Evolutionary conservation across 176 grass and related monocot genomes (phyloP), one percentile per base, ranked within the genome.

Genomic region (Triticum monococcum): DNA sequence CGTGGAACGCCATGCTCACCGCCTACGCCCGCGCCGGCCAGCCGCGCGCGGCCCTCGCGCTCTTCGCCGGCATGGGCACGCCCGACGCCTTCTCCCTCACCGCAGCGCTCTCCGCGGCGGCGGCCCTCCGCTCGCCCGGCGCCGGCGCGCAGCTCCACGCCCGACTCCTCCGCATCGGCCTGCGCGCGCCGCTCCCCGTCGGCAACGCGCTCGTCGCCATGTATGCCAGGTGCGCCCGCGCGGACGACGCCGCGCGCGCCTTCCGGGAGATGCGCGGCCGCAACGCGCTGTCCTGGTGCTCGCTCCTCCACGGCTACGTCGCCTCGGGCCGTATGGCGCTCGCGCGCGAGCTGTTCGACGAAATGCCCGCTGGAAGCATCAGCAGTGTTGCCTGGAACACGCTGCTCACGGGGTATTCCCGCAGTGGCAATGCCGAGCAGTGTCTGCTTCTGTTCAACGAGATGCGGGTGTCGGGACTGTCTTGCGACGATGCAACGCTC

Each of bases 1-100:
- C 86, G 6, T 92, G 93, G 93, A 95, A 95, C 83, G 88, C 93
- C 25, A 95, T 95, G 90, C 85, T 95, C 90, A 92, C 90, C 16
- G 81, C 90, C 43, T 95, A 95, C 50, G 77, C 75, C 26, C 82
- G 77, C 56, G 88, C 88, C 32, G 88, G 63, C 3, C 78, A 13
- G 12, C 88, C 92, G 11, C 77, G 69, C 32, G 85, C 84, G 16
- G 63, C 90, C 6, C 85, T 95, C 17, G 37, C n/a, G 9, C 82
- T 95, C 56, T 95, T 95, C 74, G 46, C 82, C 31, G 22, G 54
- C n/a, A 85, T 87, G 79, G 72, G 63, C 16, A 45, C 3, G 2
- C 82, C 88, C 10, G 93, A 95, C 69, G 78, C 83, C 5, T 95
- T 92, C 88, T 86, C 93, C 33, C 52, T 90, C 74, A 92, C 93